A percentile compares a stretch with the other conserved stretches of the same genome.
Conservation (phyloP, 2,329 filamentous ascomycete species). For the Sphaerulina vaccinii region DNA sequence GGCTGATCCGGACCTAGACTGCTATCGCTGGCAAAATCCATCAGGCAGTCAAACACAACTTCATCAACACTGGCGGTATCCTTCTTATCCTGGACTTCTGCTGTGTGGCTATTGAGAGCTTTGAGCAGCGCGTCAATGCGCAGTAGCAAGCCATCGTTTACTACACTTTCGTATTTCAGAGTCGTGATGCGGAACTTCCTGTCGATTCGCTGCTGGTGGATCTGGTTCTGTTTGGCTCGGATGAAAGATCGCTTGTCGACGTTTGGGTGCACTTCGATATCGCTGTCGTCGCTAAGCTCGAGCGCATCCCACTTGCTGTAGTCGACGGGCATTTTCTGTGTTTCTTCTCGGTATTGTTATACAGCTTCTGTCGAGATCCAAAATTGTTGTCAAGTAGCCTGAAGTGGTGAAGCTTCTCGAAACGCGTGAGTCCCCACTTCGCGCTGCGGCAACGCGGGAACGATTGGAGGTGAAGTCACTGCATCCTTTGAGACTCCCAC, state of each 20-base stretch:
- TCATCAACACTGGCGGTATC: slow-evolving; percentile 67
- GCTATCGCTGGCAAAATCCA: slow-evolving; percentile 66
- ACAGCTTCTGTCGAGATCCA: too few species aligned
- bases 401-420: too few species aligned
- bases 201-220: slow-evolving; percentile 84
- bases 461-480: too few species aligned
- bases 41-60: slow-evolving; percentile 82
- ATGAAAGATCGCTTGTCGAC: slow-evolving; percentile 99
- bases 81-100: slow-evolving; percentile 55
- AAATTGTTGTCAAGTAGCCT: neutral
- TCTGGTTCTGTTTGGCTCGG: slow-evolving; percentile 94
- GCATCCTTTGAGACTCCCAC: too few species aligned
- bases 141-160: slow-evolving; percentile 86
- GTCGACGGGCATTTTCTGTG: slow-evolving; percentile 56
- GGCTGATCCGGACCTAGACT: slow-evolving; percentile 70
- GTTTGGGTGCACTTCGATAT: slow-evolving; percentile 97
- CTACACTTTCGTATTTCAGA: slow-evolving; percentile 84
- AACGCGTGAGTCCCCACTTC: too few species aligned
- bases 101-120: slow-evolving; percentile 71
- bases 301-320: slow-evolving; percentile 82
- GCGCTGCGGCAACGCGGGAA: too few species aligned
- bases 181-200: slow-evolving; percentile 87
- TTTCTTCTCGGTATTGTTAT: neutral
- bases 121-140: slow-evolving; percentile 78
- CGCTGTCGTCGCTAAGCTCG: slow-evolving; percentile 96